Evolutionary conservation across 305 asterid genomes (phyloP).

Genomic region (Vinca major): DNA sequence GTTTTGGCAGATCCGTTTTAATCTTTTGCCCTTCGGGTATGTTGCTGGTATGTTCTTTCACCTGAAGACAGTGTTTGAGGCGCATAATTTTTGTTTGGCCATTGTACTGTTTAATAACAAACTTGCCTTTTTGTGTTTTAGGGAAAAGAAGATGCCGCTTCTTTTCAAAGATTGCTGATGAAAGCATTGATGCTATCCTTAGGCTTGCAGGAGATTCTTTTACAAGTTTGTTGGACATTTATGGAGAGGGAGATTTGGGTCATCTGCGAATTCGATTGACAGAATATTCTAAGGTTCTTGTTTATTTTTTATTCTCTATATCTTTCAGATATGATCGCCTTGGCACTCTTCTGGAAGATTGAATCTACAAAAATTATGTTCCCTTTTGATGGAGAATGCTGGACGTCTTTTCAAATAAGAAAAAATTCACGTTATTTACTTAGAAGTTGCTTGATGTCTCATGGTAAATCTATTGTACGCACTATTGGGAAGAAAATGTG

Average conservation of each 20-base stretch:
- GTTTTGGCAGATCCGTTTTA: conserved; percentile 48
- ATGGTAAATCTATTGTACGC: not conserved
- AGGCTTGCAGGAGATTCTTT: conserved; percentile 31
- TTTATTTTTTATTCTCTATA: conserved; percentile 6
- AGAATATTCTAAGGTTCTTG: conserved; percentile 57
- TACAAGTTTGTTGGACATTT: conserved; percentile 23
- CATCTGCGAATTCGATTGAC: conserved; percentile 55
- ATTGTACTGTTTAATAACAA: conserved; percentile 7
- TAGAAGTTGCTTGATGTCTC: not conserved
- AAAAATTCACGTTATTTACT: not conserved
- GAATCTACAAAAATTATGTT: not conserved
- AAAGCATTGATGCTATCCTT: conserved; percentile 35
- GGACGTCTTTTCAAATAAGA: not conserved
- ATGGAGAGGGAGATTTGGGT: conserved; percentile 31
- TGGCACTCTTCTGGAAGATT: not conserved
- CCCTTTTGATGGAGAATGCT: not conserved
- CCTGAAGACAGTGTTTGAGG: not conserved
- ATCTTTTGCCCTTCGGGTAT: conserved; percentile 69
- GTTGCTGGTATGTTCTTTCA: conserved; percentile 51
- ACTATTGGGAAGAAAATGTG: not conserved
- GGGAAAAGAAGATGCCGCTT: conserved; percentile 56
- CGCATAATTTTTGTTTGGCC: not conserved
- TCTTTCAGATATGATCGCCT: not conserved
- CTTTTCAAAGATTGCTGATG: conserved; percentile 49
- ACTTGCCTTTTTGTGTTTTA: conserved; percentile 20